Base-by-base conservation (phyloP, 2,329 filamentous ascomycete genomes). In the Phialocephala sp. region DNA sequence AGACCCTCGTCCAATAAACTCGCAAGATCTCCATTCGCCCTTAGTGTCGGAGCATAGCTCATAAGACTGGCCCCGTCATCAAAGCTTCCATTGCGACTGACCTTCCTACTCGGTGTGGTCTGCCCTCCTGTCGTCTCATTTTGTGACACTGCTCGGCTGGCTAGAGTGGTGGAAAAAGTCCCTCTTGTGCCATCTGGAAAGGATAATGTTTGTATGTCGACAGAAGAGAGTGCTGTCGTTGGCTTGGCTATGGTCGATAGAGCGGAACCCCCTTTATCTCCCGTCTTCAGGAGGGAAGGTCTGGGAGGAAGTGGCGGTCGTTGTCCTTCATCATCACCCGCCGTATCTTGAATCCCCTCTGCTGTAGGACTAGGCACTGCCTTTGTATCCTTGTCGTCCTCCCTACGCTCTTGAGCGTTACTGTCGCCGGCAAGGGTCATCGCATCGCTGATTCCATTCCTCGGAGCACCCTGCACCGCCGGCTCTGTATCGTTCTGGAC, bases 151-250 rank as follows among this genome's bases (percentile, higher is more conserved):
- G 73, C 64, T 59, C 73, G 71, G 65, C 68, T 71, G 8, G 63
- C 74, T 18, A 83, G 78, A 27, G 79, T 79, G 18, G 79, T 79
- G 18, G 81, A 77, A 72, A 90, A 90, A 1, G 86, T 89, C 43
- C 90, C 89, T 66, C 87, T 83, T 22, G 87, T 86, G 66, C 87
- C 88, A 76, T 92, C 91, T 12, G 87, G 88, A 68, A 91, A 90
- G 1, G 89, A 88, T 59, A 94, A 83, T 0, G 91, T 92, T 72
- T 92, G 90, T 63, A 94, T 89, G 71, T 94, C 93, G 68, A 93
- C 85, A 18, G 92, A 85, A 0, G 93, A 94, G 15, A 98, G 75
- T 11, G 93, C 93, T 0, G 93, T 97, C 3, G 94, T 97, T 57
- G 94, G 88, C 66, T 87, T 88, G 1, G 90, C 88, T 69, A 81